These are phyloP conservation scores for Boletus barrowsii DNA, from an alignment of 768 basidiomycete genomes.

Conservation along the genomic window DNA sequence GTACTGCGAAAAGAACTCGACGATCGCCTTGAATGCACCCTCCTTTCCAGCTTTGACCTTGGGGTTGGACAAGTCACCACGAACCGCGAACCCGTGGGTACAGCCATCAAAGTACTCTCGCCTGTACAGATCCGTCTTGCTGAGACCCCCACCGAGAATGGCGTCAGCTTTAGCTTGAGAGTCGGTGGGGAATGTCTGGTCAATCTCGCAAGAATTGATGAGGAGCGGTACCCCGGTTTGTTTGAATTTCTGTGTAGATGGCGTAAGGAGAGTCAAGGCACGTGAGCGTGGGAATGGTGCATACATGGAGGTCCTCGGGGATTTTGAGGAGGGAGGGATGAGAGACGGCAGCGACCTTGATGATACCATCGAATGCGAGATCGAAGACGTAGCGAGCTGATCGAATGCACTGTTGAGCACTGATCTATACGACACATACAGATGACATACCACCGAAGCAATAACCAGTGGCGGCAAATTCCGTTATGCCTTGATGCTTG, in stretches of 20 bases:
- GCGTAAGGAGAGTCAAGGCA: background rate
- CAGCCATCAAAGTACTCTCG: conserved; percentile 47
- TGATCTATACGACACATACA: background rate
- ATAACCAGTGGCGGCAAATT: conserved; percentile 57
- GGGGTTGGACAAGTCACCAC: conserved; percentile 45
- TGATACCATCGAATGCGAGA: conserved; percentile 53
- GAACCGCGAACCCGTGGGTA: conserved; percentile 53
- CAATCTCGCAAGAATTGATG: conserved; percentile 45
- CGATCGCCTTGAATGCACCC: conserved; percentile 53
- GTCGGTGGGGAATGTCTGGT: conserved; percentile 47
- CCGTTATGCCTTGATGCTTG: conserved; percentile 53
- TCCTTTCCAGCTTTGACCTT: conserved; percentile 60
- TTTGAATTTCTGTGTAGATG: background rate
- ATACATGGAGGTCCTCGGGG: conserved; percentile 36
- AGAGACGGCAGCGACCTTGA: conserved; percentile 46
- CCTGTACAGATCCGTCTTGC: conserved; percentile 45
- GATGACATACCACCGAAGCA: conserved; percentile 52
- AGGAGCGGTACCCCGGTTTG: background rate
- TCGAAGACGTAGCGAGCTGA: conserved; percentile 59
- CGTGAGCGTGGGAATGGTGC: background rate
- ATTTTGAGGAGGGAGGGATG: conserved; percentile 64
- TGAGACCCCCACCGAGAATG: conserved; percentile 35
- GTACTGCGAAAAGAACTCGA: conserved; percentile 47
- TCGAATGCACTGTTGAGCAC: background rate
- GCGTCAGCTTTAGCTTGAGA: conserved; percentile 43